Conservation (phyloP, 2,329 filamentous ascomycete genomes). For the Arthrobotrys sphaeroides region DNA sequence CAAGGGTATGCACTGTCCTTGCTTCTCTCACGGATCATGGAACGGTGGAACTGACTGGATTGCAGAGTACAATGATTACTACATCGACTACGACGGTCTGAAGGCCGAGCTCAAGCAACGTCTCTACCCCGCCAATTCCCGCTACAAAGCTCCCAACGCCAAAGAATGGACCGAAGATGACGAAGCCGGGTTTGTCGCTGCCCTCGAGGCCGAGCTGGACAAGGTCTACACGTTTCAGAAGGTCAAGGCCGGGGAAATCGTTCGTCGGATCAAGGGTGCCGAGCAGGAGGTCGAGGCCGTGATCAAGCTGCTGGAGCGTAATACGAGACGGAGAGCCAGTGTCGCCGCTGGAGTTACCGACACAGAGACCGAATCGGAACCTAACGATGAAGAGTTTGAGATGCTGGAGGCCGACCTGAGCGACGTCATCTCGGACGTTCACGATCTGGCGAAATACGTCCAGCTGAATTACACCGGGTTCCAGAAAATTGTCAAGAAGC, state of each 20-base stretch:
- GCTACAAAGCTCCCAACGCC: constrained; percentile 59
- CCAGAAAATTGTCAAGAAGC: constrained; percentile 99
- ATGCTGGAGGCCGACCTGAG: constrained; percentile 92
- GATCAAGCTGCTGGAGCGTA: constrained; percentile 74
- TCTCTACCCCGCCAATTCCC: constrained; percentile 68
- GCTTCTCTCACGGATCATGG: background rate
- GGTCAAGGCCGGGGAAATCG: constrained; percentile 95
- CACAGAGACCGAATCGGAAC: constrained; percentile 59
- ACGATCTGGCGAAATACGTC: constrained; percentile 97
- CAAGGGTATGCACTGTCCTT: constrained; percentile 64
- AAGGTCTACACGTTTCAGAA: constrained; percentile 98
- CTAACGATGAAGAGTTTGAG: constrained; percentile 91
- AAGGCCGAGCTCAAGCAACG: constrained; percentile 83
- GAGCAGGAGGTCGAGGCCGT: constrained; percentile 92
- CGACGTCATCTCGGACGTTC: constrained; percentile 97
- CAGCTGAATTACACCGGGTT: constrained; percentile 99
- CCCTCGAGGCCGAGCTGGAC: constrained; percentile 90
- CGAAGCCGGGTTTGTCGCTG: constrained; percentile 84
- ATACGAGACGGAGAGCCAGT: constrained; percentile 63
- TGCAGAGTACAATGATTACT: constrained; percentile 91
- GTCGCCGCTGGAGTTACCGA: constrained; percentile 59
- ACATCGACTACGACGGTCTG: constrained; percentile 95
- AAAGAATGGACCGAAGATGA: constrained; percentile 86
- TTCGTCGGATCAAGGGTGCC: constrained; percentile 84
- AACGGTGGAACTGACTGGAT: background rate